Conservation (phyloP, 2,329 filamentous ascomycete genomes). For the Apiospora sp. region DNA sequence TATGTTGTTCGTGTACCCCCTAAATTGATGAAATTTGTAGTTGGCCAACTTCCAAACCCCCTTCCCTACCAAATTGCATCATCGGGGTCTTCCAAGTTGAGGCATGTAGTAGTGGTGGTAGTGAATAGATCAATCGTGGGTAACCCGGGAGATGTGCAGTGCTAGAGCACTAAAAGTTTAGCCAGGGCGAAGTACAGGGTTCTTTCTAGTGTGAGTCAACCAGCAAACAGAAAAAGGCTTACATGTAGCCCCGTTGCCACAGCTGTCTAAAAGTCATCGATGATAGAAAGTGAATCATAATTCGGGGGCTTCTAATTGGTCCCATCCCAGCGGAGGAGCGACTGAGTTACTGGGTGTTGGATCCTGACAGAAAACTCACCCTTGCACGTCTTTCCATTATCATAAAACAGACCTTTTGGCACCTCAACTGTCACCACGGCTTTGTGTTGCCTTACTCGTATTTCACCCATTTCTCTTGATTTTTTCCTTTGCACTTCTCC, state of each 20-base stretch:
- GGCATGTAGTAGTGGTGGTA: neutral
- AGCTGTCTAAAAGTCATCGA: neutral
- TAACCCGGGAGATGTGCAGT: neutral
- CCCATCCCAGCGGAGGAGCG: neutral
- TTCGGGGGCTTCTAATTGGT: conserved; percentile 13
- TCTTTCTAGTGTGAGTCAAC: conserved; percentile 13
- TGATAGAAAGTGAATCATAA: conserved; percentile 22
- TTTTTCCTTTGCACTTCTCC: conserved; percentile 34
- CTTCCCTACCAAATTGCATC: too few relatives aligned
- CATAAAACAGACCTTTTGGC: neutral
- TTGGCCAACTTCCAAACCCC: too few relatives aligned
- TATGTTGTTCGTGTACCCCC: too few relatives aligned
- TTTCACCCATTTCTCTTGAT: neutral
- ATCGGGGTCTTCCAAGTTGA: neutral
- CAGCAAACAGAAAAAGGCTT: neutral
- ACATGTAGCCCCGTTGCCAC: conserved; percentile 16
- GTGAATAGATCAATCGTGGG: neutral
- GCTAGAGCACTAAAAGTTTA: neutral
- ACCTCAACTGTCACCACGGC: neutral
- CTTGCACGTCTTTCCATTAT: neutral
- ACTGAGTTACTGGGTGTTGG: neutral
- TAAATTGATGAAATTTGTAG: too few relatives aligned
- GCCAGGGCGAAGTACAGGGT: conserved; percentile 12
- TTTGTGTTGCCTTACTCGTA: neutral
- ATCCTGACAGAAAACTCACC: neutral